Evolutionary conservation across 2,329 filamentous ascomycete genomes (phyloP).

Genomic region (Scopulariopsis brevicaulis): DNA sequence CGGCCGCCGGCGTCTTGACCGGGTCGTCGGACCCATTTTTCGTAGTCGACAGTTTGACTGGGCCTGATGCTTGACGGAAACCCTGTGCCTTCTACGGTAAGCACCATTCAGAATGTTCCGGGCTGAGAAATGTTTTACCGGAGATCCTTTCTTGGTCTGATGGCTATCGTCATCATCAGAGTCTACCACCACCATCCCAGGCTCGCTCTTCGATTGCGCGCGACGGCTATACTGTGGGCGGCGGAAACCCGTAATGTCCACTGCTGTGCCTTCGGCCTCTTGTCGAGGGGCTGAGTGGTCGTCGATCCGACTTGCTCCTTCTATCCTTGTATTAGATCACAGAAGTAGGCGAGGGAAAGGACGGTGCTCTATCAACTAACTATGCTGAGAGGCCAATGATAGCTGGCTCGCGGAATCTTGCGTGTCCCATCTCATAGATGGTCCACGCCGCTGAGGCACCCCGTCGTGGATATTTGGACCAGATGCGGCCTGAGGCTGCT

Average conservation of each 20-base stretch:
- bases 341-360: neutral
- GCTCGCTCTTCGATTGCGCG: conserved; percentile 35
- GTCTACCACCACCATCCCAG: conserved; percentile 9
- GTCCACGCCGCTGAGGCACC: neutral
- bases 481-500: neutral
- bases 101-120: neutral
- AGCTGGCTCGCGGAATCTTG: neutral
- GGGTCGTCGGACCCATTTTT: neutral
- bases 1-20: neutral
- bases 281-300: neutral
- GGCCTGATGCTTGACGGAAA: neutral
- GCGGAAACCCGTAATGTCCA: conserved; percentile 12
- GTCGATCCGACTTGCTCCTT: neutral
- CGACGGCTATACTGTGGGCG: conserved; percentile 29
- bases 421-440: neutral
- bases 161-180: neutral
- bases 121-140: neutral
- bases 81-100: neutral
- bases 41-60: neutral
- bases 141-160: neutral
- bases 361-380: neutral
- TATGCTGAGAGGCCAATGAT: neutral
- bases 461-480: neutral
- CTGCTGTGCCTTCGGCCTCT: neutral
- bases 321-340: neutral